These are phyloP conservation scores for Coemansia sp. DNA, from an alignment of 192 early-diverging fungal species.

Conservation along the genomic window DNA sequence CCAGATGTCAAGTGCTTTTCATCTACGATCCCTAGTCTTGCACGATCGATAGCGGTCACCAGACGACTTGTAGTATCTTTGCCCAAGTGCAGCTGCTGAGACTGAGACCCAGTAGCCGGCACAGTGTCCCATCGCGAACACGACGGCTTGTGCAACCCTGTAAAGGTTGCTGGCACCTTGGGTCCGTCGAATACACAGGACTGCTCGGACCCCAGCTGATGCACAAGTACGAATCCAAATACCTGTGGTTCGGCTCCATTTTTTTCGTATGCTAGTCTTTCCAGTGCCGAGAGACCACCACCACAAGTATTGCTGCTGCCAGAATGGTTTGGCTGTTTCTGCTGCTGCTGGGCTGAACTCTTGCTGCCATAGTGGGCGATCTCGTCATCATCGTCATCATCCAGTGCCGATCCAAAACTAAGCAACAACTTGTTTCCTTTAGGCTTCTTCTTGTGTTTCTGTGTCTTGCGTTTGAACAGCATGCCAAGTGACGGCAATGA, in stretches of 20 bases:
- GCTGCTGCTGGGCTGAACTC: too few species aligned
- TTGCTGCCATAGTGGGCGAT: not conserved
- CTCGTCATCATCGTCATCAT: slow-evolving; percentile 14
- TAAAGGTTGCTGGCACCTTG: slow-evolving; percentile 18
- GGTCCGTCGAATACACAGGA: slow-evolving; percentile 5
- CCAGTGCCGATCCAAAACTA: slow-evolving; percentile 30
- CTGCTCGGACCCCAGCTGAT: slow-evolving; percentile 6
- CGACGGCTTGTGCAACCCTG: slow-evolving; percentile 1
- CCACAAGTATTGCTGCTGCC: too few species aligned
- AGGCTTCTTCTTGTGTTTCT: slow-evolving; percentile 5
- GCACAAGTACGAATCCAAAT: slow-evolving; percentile 19
- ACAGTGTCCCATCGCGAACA: slow-evolving; percentile 26
- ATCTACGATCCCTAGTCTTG: slow-evolving; percentile 15
- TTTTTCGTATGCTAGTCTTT: not conserved
- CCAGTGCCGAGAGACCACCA: not conserved
- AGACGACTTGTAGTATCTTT: too few species aligned
- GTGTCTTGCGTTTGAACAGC: slow-evolving; percentile 17
- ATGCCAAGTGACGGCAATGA: slow-evolving; percentile 17
- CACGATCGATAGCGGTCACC: slow-evolving; percentile 14
- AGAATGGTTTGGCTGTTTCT: too few species aligned
- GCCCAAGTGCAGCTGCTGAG: too few species aligned
- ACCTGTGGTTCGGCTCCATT: slow-evolving; percentile 2
- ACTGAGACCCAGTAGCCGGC: slow-evolving; percentile 14
- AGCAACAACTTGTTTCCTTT: slow-evolving; percentile 12
- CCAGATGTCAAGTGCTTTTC: not conserved